A percentile compares a stretch with the other conserved stretches of the same genome.
phyloP scores from a whole-genome alignment of 768 basidiomycete species.

The Floccularia luteovirens region DNA sequence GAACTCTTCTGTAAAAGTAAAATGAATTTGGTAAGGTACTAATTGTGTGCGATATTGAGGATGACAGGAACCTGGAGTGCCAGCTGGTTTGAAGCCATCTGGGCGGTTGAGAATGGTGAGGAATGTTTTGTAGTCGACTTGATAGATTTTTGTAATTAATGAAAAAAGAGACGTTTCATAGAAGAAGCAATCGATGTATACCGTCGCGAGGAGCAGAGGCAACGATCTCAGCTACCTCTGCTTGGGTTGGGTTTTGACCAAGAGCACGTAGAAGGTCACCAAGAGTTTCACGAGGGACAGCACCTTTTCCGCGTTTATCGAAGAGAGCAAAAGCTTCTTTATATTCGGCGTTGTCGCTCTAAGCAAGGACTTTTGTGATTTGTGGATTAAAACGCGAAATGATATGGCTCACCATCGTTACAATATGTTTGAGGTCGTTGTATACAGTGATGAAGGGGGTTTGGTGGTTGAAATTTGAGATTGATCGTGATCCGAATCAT shows the following conservation, averaged over 20 bases:
- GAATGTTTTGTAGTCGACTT: slow-evolving; percentile 93
- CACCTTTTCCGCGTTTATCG: slow-evolving; percentile 92
- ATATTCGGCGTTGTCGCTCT: slow-evolving; percentile 50
- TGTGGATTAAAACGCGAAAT: background rate
- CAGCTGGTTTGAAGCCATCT: slow-evolving; percentile 95
- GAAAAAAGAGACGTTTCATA: slow-evolving; percentile 1
- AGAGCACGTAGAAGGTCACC: slow-evolving; percentile 91
- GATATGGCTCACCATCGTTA: slow-evolving; percentile 19
- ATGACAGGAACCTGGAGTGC: slow-evolving; percentile 85
- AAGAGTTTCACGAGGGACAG: slow-evolving; percentile 79
- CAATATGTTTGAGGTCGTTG: slow-evolving; percentile 1
- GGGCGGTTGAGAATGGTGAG: slow-evolving; percentile 87
- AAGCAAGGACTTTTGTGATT: background rate
- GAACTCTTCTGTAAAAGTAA: slow-evolving; percentile 88
- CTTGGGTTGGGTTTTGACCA: slow-evolving; percentile 98
- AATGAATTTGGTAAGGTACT: background rate
- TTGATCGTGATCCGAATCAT: background rate
- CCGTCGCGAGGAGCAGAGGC: slow-evolving; percentile 69
- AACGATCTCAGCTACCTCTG: slow-evolving; percentile 87
- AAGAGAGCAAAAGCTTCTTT: slow-evolving; percentile 97
- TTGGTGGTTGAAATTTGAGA: background rate
- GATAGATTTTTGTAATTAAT: background rate
- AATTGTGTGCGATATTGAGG: background rate
- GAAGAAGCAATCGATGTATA: slow-evolving; percentile 19
- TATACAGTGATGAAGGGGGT: background rate